phyloP scores from a whole-genome alignment of 192 early-diverging fungal species.

The Gigaspora rosea region DNA sequence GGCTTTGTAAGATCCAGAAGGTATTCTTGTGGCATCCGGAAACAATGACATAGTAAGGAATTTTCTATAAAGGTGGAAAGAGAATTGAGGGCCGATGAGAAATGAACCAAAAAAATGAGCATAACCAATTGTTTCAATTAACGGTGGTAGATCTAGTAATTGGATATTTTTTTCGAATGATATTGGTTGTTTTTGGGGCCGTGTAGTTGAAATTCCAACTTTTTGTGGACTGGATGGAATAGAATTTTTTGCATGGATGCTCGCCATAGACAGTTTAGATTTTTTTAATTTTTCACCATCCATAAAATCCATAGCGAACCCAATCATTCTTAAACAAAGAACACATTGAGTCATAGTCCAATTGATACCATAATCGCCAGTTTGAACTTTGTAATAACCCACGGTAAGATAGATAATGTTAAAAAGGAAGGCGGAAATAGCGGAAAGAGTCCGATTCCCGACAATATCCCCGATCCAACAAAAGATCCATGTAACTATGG shows the following conservation, averaged over 20 bases:
- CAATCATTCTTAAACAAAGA: constrained; percentile 62
- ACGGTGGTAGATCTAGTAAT: constrained; percentile 44
- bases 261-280: background rate
- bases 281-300: constrained; percentile 48
- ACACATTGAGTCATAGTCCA: constrained; percentile 69
- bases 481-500: constrained; percentile 46
- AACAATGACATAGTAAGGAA: constrained; percentile 48
- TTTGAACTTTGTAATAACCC: constrained; percentile 48
- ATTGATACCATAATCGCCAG: constrained; percentile 58
- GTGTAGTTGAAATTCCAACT: background rate
- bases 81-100: constrained; percentile 65
- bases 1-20: constrained; percentile 39
- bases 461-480: constrained; percentile 37
- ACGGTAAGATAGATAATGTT: constrained; percentile 52
- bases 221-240: background rate
- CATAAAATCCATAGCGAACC: constrained; percentile 60
- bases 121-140: constrained; percentile 52
- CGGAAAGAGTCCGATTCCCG: constrained; percentile 40
- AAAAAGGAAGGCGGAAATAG: constrained; percentile 47
- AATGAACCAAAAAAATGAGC: constrained; percentile 58
- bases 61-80: constrained; percentile 55
- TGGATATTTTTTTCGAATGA: constrained; percentile 53
- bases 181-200: constrained; percentile 33
- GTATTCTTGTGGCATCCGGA: constrained; percentile 38
- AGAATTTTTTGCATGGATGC: background rate